Base-by-base conservation (phyloP, 306 rosid genomes). In the Cicer chorassanicum region DNA sequence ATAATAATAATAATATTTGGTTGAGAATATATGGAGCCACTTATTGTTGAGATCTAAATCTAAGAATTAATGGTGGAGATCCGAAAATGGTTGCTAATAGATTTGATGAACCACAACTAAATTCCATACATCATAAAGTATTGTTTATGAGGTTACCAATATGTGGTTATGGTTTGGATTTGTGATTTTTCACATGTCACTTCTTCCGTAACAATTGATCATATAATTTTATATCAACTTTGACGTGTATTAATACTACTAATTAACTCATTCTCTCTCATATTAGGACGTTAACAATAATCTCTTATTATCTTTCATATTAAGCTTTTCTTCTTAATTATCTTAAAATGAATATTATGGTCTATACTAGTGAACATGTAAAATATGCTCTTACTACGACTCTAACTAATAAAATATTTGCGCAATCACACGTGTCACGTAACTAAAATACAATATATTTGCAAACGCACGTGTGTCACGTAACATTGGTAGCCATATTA, bases 151-250 rank as follows among this genome's bases (percentile, higher is more conserved):
- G 68, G 29, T 46, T 48, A 48, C 1, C 7, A 70, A 78, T 24
- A 7, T 66, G 85, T 74, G 83, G 73, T 41, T 59, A 1, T 49
- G 40, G 49, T 43, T 36, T 73, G 21, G 65, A 54, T 67, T 64
- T 66, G 24, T 6, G 72, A 72, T 75, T 72, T 68, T 38, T 64
- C 70, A 82, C 84, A 76, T 83, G 87, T 67, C 84, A 18, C 70
- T 72, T 73, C 10, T 53, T 65, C 79, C 81, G 82, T 44, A 68
- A 75, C 77, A 8, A 70, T 9, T 69, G 84, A n/a, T 62, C 43
- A 39, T 15, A 34, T 66, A 8, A 38, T 67, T 29, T 16, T 59
- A 59, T 48, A 2, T 41, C 13, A 39, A 69, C 53, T 14, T 45
- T 16, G 41, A 79, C 62, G 74, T 65, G 65, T 66, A 2, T 7